Base-by-base conservation (phyloP, 208 protist species). In the Leishmania tarentolae region DNA sequence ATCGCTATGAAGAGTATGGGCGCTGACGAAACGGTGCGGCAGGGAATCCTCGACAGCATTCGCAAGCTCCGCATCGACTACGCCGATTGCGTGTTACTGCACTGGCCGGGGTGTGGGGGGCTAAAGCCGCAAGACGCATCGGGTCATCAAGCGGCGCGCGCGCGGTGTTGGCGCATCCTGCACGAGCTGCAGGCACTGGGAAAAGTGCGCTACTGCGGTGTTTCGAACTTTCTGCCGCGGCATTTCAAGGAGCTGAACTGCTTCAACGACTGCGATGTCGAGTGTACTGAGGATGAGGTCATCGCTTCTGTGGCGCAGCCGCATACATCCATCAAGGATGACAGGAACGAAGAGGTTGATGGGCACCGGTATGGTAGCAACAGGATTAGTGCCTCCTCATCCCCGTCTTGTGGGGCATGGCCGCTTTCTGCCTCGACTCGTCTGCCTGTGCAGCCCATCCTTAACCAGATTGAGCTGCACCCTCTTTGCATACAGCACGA, bases 381-480 rank as follows among this genome's bases (percentile, higher is more conserved):
- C 61, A 35, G 19, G 31, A 40, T 21, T 24, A 21, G 69, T n/a
- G 40, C 7, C 17, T 46, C 37, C 37, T 28, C 66, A 50, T 11
- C 42, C 42, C 31, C 69, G 69, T 52, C 69, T 28, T 73, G 44
- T 6, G 37, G 24, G 40, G 9, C 69, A 52, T 28, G 28, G 31
- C 21, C 15, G 44, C 44, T 44, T 71, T 40, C 66, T 5, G 5
- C 40, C 15, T 50, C 50, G 19, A 78, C 63, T 28, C 42, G 57
- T n/a, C 46, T 13, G 21, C 24, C 19, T 61, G 53, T 75, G n/a
- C 44, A 35, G 40, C 90, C 92, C 0, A 65, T 88, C 7, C 46
- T 98, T 17, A 96, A 98, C 77, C 95, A 98, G 47, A 92, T 98
- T 73, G 95, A 98, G 78, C 83, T 98, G n/a, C 93, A 98, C 76